Evolutionary conservation across 2,329 filamentous ascomycete species (phyloP).

Genomic region (Sarocladiaceae sp.): DNA sequence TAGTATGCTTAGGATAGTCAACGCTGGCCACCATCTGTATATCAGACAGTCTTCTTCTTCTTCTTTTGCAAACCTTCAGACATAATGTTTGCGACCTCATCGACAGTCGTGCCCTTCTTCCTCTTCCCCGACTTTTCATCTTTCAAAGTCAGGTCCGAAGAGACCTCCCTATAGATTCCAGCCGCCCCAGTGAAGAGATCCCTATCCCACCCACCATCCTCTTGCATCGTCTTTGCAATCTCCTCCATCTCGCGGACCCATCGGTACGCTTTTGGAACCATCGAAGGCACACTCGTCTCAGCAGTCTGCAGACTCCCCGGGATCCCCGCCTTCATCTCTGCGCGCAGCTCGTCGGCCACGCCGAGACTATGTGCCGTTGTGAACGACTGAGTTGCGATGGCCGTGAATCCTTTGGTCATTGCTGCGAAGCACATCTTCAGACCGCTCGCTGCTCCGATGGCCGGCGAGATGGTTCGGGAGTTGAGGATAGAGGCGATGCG

Average conservation of each 20-base stretch:
- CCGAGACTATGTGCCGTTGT: conserved; percentile 60
- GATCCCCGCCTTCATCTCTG: conserved; percentile 44
- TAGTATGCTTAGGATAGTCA: neutral
- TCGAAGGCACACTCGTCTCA: conserved; percentile 46
- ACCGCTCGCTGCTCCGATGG: conserved; percentile 50
- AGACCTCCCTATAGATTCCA: conserved; percentile 53
- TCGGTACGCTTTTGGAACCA: conserved; percentile 70
- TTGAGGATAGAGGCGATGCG: conserved; percentile 39
- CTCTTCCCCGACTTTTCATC: conserved; percentile 51
- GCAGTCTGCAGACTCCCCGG: conserved; percentile 41
- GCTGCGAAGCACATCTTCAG: conserved; percentile 63
- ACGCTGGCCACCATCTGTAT: neutral
- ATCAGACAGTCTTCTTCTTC: conserved; percentile 28
- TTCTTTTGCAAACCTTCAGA: conserved; percentile 40
- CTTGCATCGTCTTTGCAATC: conserved; percentile 59
- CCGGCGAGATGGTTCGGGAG: conserved; percentile 38
- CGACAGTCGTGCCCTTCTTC: conserved; percentile 47
- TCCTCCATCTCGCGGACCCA: conserved; percentile 76
- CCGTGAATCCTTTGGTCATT: conserved; percentile 58
- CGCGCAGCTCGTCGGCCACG: conserved; percentile 52
- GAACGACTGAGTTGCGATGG: conserved; percentile 64
- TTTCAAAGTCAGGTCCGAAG: conserved; percentile 54
- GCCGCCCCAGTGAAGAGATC: conserved; percentile 55
- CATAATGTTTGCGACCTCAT: conserved; percentile 48
- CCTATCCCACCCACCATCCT: conserved; percentile 55